Percentiles rank a stretch among this genome's conserved stretches.
These are phyloP conservation scores for Hyparrhenia diplandra DNA, from an alignment of 176 grass and related monocot genomes.

Conservation along the genomic window DNA sequence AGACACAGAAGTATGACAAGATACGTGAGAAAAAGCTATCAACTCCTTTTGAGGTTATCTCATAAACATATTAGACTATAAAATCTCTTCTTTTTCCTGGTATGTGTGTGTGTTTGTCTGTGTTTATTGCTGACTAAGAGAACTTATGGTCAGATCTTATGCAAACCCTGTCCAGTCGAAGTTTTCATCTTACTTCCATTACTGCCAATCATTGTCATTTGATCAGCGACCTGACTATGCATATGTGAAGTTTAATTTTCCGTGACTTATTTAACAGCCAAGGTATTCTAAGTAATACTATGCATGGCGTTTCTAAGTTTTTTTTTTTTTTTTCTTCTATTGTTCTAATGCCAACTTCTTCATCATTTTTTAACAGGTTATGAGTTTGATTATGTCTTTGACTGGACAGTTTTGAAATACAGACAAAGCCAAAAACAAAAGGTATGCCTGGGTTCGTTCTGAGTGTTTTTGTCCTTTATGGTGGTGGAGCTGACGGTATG, in stretches of 20 bases:
- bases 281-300: constrained; percentile 49
- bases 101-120: background rate
- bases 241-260: constrained; percentile 83
- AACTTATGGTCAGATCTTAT: constrained; percentile 61
- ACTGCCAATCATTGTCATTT: constrained; percentile 91
- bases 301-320: background rate
- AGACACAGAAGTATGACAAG: constrained; percentile 94
- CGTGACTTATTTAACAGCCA: constrained; percentile 71
- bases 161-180: constrained; percentile 83
- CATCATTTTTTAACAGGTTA: constrained; percentile 49
- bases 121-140: constrained; percentile 13
- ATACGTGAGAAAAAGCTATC: constrained; percentile 93
- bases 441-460: constrained; percentile 18
- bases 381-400: constrained; percentile 94
- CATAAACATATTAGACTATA: constrained; percentile 8
- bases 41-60: constrained; percentile 79
- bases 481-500: background rate
- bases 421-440: constrained; percentile 64
- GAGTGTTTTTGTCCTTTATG: background rate
- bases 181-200: constrained; percentile 97
- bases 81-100: background rate
- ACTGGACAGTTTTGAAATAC: constrained; percentile 90
- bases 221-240: constrained; percentile 97
- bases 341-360: constrained; percentile 23
- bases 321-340: constrained; percentile 20